A percentile compares a stretch with the other conserved stretches of the same genome.
Conservation (phyloP, 257 asterid genomes). For the Ligustrum vulgare region DNA sequence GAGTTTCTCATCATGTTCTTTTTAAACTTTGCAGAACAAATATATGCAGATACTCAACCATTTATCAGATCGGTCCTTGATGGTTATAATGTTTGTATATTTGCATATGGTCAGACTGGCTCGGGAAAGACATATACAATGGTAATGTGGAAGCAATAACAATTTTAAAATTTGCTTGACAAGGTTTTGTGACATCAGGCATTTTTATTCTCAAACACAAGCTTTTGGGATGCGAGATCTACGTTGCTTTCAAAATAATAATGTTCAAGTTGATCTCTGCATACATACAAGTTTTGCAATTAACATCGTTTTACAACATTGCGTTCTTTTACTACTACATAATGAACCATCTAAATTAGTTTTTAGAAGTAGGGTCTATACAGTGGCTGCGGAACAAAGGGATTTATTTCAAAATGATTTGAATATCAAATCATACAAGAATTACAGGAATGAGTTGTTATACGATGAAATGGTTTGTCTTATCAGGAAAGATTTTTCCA, state of each 20-base stretch:
- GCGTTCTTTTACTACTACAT: background rate
- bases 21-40: conserved; percentile 61
- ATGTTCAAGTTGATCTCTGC: background rate
- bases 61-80: conserved; percentile 82
- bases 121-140: conserved; percentile 92
- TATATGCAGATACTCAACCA: conserved; percentile 73
- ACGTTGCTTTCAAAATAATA: background rate
- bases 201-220: background rate
- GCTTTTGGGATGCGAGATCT: background rate
- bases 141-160: conserved; percentile 40
- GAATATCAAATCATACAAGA: background rate
- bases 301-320: background rate
- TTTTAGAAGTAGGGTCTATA: background rate
- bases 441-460: background rate
- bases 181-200: background rate
- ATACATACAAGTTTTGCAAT: background rate
- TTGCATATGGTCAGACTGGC: conserved; percentile 94
- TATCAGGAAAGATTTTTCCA: background rate
- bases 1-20: conserved; percentile 20
- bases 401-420: background rate
- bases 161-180: conserved; percentile 5
- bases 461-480: background rate
- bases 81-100: conserved; percentile 86
- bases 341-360: background rate
- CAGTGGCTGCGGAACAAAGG: background rate